A percentile compares a stretch with the other conserved stretches of the same genome.
These are phyloP conservation scores for Blumeria graminis DNA, from an alignment of 2,329 filamentous ascomycete genomes.

Conservation along the genomic window DNA sequence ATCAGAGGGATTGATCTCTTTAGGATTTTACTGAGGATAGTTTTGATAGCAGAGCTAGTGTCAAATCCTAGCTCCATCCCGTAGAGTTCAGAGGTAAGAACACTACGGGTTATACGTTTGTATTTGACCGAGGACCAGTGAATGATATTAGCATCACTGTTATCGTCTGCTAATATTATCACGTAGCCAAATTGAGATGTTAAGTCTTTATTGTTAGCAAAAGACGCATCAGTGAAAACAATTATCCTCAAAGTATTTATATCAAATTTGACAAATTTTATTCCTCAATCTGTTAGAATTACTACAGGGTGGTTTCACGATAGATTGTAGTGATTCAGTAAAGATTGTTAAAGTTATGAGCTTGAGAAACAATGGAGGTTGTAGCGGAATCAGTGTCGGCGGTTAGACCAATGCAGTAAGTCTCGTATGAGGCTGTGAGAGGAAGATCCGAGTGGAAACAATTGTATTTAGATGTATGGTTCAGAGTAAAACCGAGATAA, in stretches of 20 bases:
- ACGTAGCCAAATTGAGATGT: constrained; percentile 1
- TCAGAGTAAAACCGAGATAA: no score
- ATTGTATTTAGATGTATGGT: no score
- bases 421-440: no score
- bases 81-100: constrained; percentile 5
- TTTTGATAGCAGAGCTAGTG: not conserved
- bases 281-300: no score
- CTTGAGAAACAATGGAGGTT: no score
- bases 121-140: constrained; percentile 1
- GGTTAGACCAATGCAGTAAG: no score
- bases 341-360: no score
- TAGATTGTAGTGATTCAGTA: no score
- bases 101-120: constrained; percentile 4
- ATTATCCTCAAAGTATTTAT: not conserved
- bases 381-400: no score
- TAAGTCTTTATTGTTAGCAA: constrained; percentile 1
- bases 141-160: constrained; percentile 2
- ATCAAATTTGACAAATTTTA: not conserved
- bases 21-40: constrained; percentile 1
- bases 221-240: not conserved
- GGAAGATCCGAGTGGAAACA: no score
- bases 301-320: no score
- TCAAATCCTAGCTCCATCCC: constrained; percentile 3
- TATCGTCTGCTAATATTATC: not conserved
- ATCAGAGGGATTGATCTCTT: not conserved